Base-by-base conservation (phyloP, 2,329 filamentous ascomycete genomes). In the Biscogniauxia sp. region DNA sequence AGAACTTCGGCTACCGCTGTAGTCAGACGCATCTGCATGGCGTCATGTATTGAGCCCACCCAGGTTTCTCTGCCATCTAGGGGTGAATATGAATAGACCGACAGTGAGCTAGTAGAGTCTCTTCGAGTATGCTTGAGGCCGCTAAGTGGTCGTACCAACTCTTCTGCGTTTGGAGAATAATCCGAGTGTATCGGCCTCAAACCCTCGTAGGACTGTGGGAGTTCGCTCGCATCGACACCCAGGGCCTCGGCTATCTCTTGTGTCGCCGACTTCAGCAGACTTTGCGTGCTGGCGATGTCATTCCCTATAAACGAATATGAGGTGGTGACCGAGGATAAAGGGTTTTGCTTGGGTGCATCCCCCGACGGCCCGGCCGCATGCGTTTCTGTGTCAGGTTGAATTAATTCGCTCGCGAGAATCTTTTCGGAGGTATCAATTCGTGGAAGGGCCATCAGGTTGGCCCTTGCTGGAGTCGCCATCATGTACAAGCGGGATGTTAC, bases 1-100 rank as follows among this genome's bases (percentile, higher is more conserved):
- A 81, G 72, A 0, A 78, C 74, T 25, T 75, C 69, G 2, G 78
- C 72, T 45, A 79, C 68, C 20, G 71, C 74, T 19, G 67, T 64
- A 28, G 73, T 67, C 19, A 79, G 69, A 13, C 71, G 68, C n/a
- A 75, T 71, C 49, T 74, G 66, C 20, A 69, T 63, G 11, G 60
- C 61, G 25, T 61, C 28, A 15, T 60, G 59, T 52, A 54, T 57
- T 15, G 63, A 64, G 32, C 52, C 58, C 13, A 56, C 59, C 65
- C 65, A 65, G 37, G 55, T 51, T 37, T 17, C 32, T 9, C 50
- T 51, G 28, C 64, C 62, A 17, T 20, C 65, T 55, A 61, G 69
- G 26, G 55, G 57, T 32, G 28, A 32, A 32, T 32, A 32, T 4
- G 63, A 64, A 25, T 70, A 75, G 49, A 64, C 66, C 49, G 63